Percentiles rank a stretch among this genome's conserved stretches.
phyloP scores from a whole-genome alignment of 805 yeast species.

The Starmerella khaoyaiensis region DNA sequence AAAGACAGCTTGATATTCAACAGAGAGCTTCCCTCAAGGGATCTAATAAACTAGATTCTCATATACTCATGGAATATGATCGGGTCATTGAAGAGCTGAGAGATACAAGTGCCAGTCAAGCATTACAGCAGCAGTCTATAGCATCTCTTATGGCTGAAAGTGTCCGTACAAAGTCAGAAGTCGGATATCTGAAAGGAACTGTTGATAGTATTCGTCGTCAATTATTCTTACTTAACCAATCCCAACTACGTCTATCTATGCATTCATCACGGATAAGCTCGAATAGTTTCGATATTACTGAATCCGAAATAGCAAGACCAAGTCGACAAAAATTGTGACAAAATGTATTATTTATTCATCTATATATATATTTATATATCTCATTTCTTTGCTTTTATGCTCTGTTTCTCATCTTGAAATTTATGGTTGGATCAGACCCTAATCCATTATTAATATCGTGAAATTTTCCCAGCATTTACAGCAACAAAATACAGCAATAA shows the following conservation, averaged over 20 bases:
- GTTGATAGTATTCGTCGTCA: constrained; percentile 30
- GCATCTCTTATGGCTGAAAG: constrained; percentile 28
- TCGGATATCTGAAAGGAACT: constrained; percentile 24
- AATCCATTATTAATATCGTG: not conserved
- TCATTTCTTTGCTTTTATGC: too few relatives aligned
- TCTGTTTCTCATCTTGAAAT: too few relatives aligned
- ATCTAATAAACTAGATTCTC: constrained; percentile 22
- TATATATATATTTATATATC: too few relatives aligned
- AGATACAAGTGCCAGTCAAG: constrained; percentile 23
- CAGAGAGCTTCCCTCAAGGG: constrained; percentile 16
- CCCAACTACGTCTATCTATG: constrained; percentile 14
- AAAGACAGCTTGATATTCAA: constrained; percentile 23
- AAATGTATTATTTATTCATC: too few relatives aligned
- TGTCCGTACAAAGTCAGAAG: constrained; percentile 26
- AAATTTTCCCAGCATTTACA: not conserved
- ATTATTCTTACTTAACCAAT: constrained; percentile 23
- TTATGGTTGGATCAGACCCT: too few relatives aligned
- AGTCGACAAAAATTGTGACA: too few relatives aligned
- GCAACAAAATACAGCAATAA: constrained; percentile 10
- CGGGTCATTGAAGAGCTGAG: constrained; percentile 28
- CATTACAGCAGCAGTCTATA: constrained; percentile 26
- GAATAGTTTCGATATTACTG: too few relatives aligned
- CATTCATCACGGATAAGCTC: too few relatives aligned
- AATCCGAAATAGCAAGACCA: too few relatives aligned
- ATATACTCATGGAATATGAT: constrained; percentile 27